Conservation (phyloP, 1,284 basidiomycete species). For the Cutaneotrichosporon cyanovorans region DNA sequence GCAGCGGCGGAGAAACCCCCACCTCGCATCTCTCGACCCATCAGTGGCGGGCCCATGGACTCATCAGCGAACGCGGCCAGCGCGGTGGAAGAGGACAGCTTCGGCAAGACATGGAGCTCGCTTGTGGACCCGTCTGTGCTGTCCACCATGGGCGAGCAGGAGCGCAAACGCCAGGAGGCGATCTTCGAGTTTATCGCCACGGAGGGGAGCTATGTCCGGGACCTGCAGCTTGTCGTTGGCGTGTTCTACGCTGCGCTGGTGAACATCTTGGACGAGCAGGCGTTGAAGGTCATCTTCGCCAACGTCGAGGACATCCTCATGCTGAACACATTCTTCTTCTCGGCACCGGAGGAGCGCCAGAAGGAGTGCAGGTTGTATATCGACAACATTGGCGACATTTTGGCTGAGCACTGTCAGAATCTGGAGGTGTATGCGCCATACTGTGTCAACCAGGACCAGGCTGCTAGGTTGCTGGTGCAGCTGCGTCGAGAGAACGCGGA, state of each 20-base stretch:
- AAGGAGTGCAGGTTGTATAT: constrained; percentile 83
- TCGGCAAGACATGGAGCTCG: constrained; percentile 74
- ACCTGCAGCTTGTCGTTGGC: constrained; percentile 76
- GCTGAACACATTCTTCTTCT: constrained; percentile 78
- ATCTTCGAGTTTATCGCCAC: constrained; percentile 90
- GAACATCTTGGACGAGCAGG: constrained; percentile 65
- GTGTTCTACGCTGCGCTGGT: constrained; percentile 77
- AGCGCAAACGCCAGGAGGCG: constrained; percentile 76
- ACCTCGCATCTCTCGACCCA: constrained; percentile 1
- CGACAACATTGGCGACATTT: constrained; percentile 76
- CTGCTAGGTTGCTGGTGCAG: constrained; percentile 68
- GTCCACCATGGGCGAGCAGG: constrained; percentile 63
- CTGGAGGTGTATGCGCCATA: constrained; percentile 80
- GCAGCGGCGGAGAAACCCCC: not conserved
- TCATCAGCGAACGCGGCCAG: not conserved
- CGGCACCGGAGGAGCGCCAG: constrained; percentile 81
- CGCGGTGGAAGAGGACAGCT: constrained; percentile 8
- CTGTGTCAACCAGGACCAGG: constrained; percentile 79
- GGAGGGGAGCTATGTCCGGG: constrained; percentile 77
- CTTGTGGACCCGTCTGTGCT: constrained; percentile 74
- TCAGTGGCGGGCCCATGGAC: constrained; percentile 5
- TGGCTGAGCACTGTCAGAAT: constrained; percentile 63
- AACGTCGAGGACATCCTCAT: constrained; percentile 87
- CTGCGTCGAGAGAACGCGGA: constrained; percentile 61
- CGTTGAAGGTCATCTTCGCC: constrained; percentile 75